Conservation (phyloP, 2,329 filamentous ascomycete genomes). For the Blastomyces percursus region DNA sequence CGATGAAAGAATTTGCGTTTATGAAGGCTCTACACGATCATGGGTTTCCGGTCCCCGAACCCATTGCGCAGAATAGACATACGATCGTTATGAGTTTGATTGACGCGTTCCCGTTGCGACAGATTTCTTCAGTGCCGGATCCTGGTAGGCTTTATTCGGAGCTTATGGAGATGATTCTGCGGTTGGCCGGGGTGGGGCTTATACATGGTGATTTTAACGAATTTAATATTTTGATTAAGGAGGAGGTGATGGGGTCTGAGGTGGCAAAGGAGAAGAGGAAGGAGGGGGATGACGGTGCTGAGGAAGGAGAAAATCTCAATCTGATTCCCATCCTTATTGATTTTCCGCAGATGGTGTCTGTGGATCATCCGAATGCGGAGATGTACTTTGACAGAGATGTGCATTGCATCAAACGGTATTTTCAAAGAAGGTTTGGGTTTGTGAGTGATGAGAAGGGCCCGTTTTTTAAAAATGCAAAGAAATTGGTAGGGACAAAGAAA, state of each 20-base stretch:
- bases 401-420: conserved; percentile 89
- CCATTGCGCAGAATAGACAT: conserved; percentile 80
- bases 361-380: conserved; percentile 84
- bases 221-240: conserved; percentile 93
- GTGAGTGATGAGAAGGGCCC: conserved; percentile 70
- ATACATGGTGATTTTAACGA: conserved; percentile 99
- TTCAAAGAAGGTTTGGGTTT: conserved; percentile 80
- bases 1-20: conserved; percentile 88
- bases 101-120: conserved; percentile 81
- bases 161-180: conserved; percentile 73
- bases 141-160: conserved; percentile 84
- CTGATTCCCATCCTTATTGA: conserved; percentile 83
- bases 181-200: conserved; percentile 71
- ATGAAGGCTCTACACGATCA: conserved; percentile 77
- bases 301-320: conserved; percentile 32
- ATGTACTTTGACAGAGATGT: conserved; percentile 98
- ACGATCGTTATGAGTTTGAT: conserved; percentile 94
- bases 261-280: conserved; percentile 28
- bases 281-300: conserved; percentile 21
- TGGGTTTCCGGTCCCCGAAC: conserved; percentile 80
- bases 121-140: conserved; percentile 73
- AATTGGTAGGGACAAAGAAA: conserved; percentile 52
- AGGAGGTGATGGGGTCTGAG: conserved; percentile 41
- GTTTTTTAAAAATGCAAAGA: conserved; percentile 73
- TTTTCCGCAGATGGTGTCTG: conserved; percentile 96